Conservation (phyloP, 345 rosid genomes). For the Lepidium didymum region DNA sequence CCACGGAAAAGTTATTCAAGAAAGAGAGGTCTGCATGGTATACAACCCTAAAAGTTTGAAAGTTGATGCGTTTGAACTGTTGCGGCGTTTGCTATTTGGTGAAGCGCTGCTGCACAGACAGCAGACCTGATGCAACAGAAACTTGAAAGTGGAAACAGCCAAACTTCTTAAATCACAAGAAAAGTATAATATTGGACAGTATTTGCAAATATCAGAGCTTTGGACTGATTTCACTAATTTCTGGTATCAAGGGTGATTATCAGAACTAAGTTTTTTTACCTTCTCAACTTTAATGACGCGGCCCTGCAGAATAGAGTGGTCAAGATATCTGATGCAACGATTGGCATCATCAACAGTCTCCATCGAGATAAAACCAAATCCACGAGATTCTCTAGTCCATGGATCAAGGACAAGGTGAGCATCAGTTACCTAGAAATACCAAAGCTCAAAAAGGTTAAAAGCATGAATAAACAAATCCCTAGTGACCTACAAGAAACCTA, state of each 20-base stretch:
- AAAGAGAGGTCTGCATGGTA: slow-evolving; percentile 74
- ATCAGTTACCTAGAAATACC: slow-evolving; percentile 53
- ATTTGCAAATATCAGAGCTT: background rate
- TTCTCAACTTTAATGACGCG: slow-evolving; percentile 87
- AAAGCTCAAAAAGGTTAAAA: background rate
- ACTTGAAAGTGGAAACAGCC: slow-evolving; percentile 69
- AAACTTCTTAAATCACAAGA: slow-evolving; percentile 40
- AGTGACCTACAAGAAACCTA: background rate
- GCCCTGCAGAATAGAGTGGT: slow-evolving; percentile 71
- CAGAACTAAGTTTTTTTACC: slow-evolving; percentile 37
- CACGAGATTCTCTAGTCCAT: slow-evolving; percentile 89
- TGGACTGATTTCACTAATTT: background rate
- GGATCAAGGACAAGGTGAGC: slow-evolving; percentile 92
- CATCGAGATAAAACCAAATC: slow-evolving; percentile 94
- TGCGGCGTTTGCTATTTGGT: slow-evolving; percentile 57
- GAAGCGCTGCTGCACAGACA: slow-evolving; percentile 97
- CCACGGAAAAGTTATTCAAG: slow-evolving; percentile 17
- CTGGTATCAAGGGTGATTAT: background rate
- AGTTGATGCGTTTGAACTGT: slow-evolving; percentile 65
- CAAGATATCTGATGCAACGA: slow-evolving; percentile 64
- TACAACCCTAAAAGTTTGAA: slow-evolving; percentile 81
- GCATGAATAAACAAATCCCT: background rate
- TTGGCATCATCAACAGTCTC: slow-evolving; percentile 57
- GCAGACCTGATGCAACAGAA: slow-evolving; percentile 94
- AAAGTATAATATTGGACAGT: background rate